Percentiles rank a stretch among this genome's conserved stretches.
Conservation (phyloP, 2,329 filamentous ascomycete genomes). For the Chalaropsis thielavioides region DNA sequence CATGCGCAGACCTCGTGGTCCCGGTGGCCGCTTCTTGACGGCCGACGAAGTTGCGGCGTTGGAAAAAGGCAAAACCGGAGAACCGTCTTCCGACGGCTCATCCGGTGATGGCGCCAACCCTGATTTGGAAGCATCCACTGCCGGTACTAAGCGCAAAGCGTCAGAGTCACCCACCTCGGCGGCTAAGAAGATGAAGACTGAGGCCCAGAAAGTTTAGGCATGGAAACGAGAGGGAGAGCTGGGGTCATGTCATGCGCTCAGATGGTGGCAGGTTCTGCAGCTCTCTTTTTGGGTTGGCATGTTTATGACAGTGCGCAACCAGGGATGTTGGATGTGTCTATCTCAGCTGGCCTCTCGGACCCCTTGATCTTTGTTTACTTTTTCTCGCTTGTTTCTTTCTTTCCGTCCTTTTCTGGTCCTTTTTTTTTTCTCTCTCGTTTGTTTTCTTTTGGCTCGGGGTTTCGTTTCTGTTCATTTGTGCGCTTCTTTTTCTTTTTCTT, state of each 20-base stretch:
- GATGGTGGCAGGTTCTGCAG: neutral
- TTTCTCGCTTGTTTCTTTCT: conserved; percentile 16
- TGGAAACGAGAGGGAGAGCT: conserved; percentile 19
- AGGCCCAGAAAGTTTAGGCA: conserved; percentile 22
- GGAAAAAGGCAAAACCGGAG: conserved; percentile 26
- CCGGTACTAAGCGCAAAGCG: conserved; percentile 47
- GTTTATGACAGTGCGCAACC: neutral
- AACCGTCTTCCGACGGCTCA: neutral
- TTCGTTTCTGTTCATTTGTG: conserved; percentile 6
- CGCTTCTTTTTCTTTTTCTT: conserved; percentile 2
- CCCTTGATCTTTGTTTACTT: conserved; percentile 14
- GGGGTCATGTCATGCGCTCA: neutral
- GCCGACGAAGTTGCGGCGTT: conserved; percentile 75
- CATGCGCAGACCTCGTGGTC: conserved; percentile 86
- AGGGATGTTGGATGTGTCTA: neutral
- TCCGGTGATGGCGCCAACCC: conserved; percentile 21
- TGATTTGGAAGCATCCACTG: conserved; percentile 20
- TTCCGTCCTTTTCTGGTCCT: conserved; percentile 12
- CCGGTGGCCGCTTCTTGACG: conserved; percentile 87
- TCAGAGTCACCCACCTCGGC: conserved; percentile 34
- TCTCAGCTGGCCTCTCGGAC: neutral
- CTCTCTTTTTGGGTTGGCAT: neutral
- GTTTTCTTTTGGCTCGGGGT: neutral
- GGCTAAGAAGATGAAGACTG: conserved; percentile 45
- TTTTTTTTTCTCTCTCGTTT: conserved; percentile 5